A percentile compares a stretch with the other conserved stretches of the same genome.
These are phyloP conservation scores for Chaetomiaceae sp. DNA, from an alignment of 2,329 filamentous ascomycete genomes.

Conservation along the genomic window DNA sequence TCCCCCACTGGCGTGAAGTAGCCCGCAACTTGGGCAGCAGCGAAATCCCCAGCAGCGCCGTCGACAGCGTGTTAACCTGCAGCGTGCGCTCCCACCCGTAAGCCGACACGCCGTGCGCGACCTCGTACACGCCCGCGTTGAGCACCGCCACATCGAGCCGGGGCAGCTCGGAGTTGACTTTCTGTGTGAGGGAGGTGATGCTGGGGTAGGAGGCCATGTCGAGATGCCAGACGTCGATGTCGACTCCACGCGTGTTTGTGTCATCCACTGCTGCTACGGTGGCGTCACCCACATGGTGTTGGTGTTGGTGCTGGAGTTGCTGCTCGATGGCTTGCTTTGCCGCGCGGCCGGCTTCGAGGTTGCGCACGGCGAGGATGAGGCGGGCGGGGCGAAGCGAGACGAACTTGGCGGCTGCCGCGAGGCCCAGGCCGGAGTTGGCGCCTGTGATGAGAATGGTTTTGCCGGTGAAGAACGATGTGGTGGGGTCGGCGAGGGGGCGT, in stretches of 20 bases:
- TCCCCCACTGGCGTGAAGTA: not conserved
- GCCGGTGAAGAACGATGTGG: conserved; percentile 28
- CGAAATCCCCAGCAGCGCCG: conserved; percentile 45
- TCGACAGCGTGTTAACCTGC: conserved; percentile 54
- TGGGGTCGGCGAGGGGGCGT: not conserved
- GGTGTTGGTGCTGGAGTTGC: not conserved
- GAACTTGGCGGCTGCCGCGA: conserved; percentile 43
- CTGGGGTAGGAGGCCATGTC: not conserved
- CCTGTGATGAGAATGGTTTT: conserved; percentile 32
- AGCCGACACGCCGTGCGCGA: conserved; percentile 30
- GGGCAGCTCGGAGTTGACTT: conserved; percentile 31
- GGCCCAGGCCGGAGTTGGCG: conserved; percentile 44
- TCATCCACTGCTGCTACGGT: too few species aligned
- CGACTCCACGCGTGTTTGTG: too few species aligned
- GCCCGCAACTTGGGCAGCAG: conserved; percentile 40
- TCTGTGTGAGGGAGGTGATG: conserved; percentile 8
- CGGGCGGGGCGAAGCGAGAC: conserved; percentile 35
- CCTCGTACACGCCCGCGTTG: conserved; percentile 39
- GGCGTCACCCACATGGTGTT: not conserved
- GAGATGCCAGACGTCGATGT: not conserved
- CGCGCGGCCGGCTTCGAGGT: conserved; percentile 34
- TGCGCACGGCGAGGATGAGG: conserved; percentile 43
- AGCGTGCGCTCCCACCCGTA: conserved; percentile 45
- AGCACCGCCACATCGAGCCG: conserved; percentile 40
- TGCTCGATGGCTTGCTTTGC: conserved; percentile 34